Percentiles rank a stretch among this genome's conserved stretches.
Evolutionary conservation across 345 rosid species (phyloP).

Genomic region (Citrus sinensis): DNA sequence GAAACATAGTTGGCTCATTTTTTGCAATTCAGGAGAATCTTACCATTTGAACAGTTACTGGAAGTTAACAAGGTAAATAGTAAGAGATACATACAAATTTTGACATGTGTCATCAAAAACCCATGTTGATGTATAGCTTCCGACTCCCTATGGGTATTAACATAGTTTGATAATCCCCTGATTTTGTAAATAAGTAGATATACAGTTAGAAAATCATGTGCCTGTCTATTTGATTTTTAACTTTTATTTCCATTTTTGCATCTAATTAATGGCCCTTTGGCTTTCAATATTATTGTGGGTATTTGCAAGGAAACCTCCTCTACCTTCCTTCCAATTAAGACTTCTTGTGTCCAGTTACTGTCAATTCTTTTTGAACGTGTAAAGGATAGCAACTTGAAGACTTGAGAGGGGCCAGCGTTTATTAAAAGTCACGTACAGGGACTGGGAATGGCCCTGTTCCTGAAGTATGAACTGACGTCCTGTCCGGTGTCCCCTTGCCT

Average conservation of each 20-base stretch:
- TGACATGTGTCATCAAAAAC: background rate
- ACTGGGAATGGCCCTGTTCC: too few relatives aligned
- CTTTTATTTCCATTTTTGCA: background rate
- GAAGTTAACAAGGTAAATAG: background rate
- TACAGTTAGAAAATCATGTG: background rate
- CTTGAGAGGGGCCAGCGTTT: too few relatives aligned
- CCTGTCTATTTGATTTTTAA: background rate
- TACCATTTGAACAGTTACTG: conserved; percentile 45
- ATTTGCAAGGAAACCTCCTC: too few relatives aligned
- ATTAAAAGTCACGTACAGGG: too few relatives aligned
- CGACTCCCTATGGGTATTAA: background rate
- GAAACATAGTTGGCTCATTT: conserved; percentile 77
- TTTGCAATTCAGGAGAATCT: conserved; percentile 79
- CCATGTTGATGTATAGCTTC: background rate
- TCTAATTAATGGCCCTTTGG: too few relatives aligned
- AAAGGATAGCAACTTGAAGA: too few relatives aligned
- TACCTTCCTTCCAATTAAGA: too few relatives aligned
- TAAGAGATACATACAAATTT: background rate
- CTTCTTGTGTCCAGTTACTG: too few relatives aligned
- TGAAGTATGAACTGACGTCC: too few relatives aligned
- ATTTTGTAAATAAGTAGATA: background rate
- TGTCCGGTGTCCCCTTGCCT: too few relatives aligned
- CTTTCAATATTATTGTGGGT: too few relatives aligned
- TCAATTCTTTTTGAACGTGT: too few relatives aligned
- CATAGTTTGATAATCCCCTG: background rate